These are phyloP conservation scores for Silene coronaria DNA, from an alignment of 179 eudicot species.

Conservation along the genomic window DNA sequence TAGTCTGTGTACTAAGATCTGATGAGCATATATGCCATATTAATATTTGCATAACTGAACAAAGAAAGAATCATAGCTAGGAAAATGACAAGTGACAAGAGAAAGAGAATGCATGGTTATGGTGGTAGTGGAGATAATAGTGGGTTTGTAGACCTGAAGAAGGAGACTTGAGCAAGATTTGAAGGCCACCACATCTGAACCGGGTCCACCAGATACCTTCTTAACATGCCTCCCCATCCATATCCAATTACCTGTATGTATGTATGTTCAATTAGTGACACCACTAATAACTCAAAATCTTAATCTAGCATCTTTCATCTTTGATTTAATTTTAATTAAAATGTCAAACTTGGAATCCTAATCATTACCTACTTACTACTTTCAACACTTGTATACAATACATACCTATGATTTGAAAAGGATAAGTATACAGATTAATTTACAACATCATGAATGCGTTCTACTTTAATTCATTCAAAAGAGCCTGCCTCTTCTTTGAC, in stretches of 20 bases:
- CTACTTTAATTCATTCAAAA: neutral
- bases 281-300: neutral
- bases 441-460: neutral
- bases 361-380: neutral
- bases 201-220: conserved; percentile 88
- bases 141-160: conserved; percentile 53
- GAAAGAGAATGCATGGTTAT: neutral
- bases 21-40: neutral
- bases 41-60: neutral
- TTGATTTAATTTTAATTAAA: too few relatives aligned
- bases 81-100: neutral
- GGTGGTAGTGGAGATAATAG: neutral
- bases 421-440: too few relatives aligned
- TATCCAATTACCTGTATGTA: conserved; percentile 66
- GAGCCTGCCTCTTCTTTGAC: too few relatives aligned
- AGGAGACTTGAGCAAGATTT: conserved; percentile 90
- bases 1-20: neutral
- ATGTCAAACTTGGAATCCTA: too few relatives aligned
- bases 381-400: neutral
- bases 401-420: neutral
- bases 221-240: conserved; percentile 97
- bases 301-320: neutral
- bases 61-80: neutral
- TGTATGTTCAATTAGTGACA: neutral
- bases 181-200: conserved; percentile 99